Percentiles rank a stretch among this genome's conserved stretches.
Evolutionary conservation across 179 eudicot genomes (phyloP).

Genomic region (Heliamphora pulchella): DNA sequence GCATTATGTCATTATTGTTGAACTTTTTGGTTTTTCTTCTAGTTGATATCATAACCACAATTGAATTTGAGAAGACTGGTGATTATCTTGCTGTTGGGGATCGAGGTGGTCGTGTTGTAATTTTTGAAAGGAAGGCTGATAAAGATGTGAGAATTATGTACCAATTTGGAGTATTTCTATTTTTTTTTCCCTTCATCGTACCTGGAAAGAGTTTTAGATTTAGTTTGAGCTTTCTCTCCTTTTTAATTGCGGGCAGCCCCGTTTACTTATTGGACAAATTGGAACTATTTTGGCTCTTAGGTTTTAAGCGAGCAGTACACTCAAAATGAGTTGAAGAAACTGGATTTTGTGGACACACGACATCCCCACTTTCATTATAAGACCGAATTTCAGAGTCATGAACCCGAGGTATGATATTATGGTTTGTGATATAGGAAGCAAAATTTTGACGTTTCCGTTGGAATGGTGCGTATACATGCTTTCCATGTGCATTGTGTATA

Average conservation of each 20-base stretch:
- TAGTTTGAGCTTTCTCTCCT: slow-evolving; percentile 1
- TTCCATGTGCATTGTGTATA: not conserved
- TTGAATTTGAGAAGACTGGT: slow-evolving; percentile 43
- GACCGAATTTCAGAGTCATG: slow-evolving; percentile 53
- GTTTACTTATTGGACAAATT: slow-evolving; percentile 4
- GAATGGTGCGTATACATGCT: slow-evolving; percentile 12
- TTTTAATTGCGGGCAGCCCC: not conserved
- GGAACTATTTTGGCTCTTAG: slow-evolving; percentile 18
- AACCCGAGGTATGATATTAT: slow-evolving; percentile 37
- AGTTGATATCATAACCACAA: slow-evolving; percentile 41
- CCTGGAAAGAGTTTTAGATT: slow-evolving; percentile 1
- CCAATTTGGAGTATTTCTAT: not conserved
- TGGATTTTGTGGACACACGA: slow-evolving; percentile 21
- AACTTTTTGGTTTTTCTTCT: slow-evolving; percentile 10
- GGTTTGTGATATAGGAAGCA: not conserved
- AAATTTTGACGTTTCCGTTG: not conserved
- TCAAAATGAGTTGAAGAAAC: slow-evolving; percentile 28
- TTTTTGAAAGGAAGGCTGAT: slow-evolving; percentile 30
- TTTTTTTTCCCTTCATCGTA: not conserved
- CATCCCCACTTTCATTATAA: slow-evolving; percentile 40
- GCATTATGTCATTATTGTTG: not conserved
- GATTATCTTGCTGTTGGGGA: slow-evolving; percentile 51
- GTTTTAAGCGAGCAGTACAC: slow-evolving; percentile 17
- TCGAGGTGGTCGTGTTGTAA: slow-evolving; percentile 43
- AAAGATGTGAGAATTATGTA: slow-evolving; percentile 33